Conservation (phyloP, 495 filamentous ascomycete genomes). For the Aspergillus sparsus region DNA sequence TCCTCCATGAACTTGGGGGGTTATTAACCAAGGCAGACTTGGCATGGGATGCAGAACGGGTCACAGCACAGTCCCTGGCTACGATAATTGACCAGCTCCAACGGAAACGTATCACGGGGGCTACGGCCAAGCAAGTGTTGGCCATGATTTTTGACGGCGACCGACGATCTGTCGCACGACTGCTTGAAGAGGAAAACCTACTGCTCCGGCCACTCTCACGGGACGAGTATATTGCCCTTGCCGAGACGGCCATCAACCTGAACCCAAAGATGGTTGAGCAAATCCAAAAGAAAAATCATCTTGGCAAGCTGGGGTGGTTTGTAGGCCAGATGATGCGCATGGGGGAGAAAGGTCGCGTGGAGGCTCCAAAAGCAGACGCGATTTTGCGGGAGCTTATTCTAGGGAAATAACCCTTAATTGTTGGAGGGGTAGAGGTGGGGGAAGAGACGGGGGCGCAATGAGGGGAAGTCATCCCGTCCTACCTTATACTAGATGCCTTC, state of each 20-base stretch:
- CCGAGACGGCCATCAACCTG: constrained; percentile 42
- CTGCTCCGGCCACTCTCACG: constrained; percentile 58
- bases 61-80: constrained; percentile 63
- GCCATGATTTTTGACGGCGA: constrained; percentile 58
- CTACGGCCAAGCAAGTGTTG: constrained; percentile 73
- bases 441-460: too few species aligned
- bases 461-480: too few species aligned
- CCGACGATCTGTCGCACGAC: constrained; percentile 51
- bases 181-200: constrained; percentile 68
- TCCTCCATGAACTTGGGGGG: constrained; percentile 86
- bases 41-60: constrained; percentile 54
- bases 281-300: constrained; percentile 63
- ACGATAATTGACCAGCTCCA: constrained; percentile 66
- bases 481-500: too few species aligned
- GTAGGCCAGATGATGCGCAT: constrained; percentile 87
- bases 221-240: constrained; percentile 49
- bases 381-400: constrained; percentile 60
- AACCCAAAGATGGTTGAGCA: constrained; percentile 65
- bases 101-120: constrained; percentile 68
- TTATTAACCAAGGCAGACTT: constrained; percentile 58
- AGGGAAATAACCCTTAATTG: constrained; percentile 8
- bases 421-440: background rate
- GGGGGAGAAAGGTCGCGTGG: constrained; percentile 73
- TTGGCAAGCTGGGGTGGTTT: constrained; percentile 81
- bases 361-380: constrained; percentile 70